These are phyloP conservation scores for Oryza australiensis DNA, from an alignment of 176 grass and related monocot species.

Conservation along the genomic window DNA sequence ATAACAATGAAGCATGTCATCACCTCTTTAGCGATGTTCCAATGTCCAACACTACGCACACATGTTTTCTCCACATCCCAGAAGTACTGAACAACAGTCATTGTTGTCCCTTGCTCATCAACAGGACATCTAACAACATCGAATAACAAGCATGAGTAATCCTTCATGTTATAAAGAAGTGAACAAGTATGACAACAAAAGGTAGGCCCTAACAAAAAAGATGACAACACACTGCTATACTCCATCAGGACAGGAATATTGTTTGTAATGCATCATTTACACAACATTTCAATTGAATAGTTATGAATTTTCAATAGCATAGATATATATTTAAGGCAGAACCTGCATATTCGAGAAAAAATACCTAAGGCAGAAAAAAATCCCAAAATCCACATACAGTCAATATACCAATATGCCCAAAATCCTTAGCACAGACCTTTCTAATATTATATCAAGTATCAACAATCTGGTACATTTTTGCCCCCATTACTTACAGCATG, in stretches of 20 bases:
- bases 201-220: no score
- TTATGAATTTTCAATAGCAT: no score
- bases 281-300: not conserved
- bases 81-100: conserved; percentile 71
- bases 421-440: not conserved
- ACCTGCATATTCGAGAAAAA: no score
- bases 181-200: not conserved
- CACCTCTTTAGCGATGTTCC: conserved; percentile 77
- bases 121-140: conserved; percentile 57
- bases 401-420: not conserved
- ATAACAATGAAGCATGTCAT: not conserved
- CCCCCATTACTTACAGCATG: not conserved
- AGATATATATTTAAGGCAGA: no score
- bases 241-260: not conserved
- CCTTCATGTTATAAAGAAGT: not conserved
- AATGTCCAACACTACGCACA: conserved; percentile 65
- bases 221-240: no score
- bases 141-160: not conserved
- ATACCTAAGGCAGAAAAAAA: not conserved
- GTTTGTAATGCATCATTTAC: not conserved
- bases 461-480: not conserved
- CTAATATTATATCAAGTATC: not conserved
- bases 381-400: not conserved
- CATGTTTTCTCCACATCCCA: conserved; percentile 62
- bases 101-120: conserved; percentile 48